Conservation (phyloP, 2,329 filamentous ascomycete species). For the Ilyonectria destructans region DNA sequence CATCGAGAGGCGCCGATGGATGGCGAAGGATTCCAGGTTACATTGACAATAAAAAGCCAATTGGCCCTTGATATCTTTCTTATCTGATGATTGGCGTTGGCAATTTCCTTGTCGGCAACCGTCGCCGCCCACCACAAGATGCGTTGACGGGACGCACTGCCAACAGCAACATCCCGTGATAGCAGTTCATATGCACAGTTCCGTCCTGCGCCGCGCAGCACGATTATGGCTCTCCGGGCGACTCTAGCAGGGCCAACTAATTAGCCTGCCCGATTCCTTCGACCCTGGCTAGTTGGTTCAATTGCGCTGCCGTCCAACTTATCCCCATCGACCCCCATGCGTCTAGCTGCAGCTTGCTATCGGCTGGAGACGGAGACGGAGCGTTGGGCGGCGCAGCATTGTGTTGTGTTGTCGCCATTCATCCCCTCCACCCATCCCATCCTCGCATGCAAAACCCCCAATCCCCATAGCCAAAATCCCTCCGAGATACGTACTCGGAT, state of each 20-base stretch:
- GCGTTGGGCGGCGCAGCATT: not conserved
- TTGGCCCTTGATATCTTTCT: slow-evolving; percentile 6
- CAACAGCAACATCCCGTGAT: not conserved
- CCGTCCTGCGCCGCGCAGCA: too few species aligned
- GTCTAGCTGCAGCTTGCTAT: slow-evolving; percentile 47
- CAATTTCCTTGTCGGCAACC: not conserved
- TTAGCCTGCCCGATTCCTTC: not conserved
- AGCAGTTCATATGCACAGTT: too few species aligned
- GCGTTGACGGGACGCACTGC: not conserved
- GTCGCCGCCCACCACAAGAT: not conserved
- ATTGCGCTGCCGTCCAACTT: slow-evolving; percentile 25
- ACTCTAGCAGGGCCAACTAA: not conserved
- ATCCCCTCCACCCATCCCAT: slow-evolving; percentile 6
- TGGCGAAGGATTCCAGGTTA: slow-evolving; percentile 1
- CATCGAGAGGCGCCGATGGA: slow-evolving; percentile 23
- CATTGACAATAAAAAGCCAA: slow-evolving; percentile 12
- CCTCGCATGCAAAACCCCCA: not conserved
- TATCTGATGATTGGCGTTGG: not conserved
- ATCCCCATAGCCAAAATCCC: slow-evolving; percentile 11
- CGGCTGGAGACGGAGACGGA: slow-evolving; percentile 37
- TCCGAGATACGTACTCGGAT: not conserved
- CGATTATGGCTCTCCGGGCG: too few species aligned
- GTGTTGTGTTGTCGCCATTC: slow-evolving; percentile 14
- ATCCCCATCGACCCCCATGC: slow-evolving; percentile 31
- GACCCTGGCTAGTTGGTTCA: slow-evolving; percentile 18